A percentile compares a stretch with the other conserved stretches of the same genome.
Evolutionary conservation across 2,329 filamentous ascomycete species (phyloP).

Genomic region (Teratosphaeria destructans): DNA sequence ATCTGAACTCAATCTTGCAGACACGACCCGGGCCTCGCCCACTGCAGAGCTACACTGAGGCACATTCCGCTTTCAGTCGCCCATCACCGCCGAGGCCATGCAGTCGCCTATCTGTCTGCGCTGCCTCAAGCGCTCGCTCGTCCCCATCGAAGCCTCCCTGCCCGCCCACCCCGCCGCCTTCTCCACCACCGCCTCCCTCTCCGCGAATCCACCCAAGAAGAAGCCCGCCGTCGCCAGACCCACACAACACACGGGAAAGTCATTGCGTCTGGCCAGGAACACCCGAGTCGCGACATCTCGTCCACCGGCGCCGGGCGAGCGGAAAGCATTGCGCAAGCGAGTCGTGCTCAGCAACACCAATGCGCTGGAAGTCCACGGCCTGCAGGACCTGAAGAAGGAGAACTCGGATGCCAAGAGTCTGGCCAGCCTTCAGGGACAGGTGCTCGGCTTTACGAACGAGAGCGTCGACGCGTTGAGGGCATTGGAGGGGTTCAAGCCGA

Average conservation of each 20-base stretch:
- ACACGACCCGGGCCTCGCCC: background rate
- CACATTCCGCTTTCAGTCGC: background rate
- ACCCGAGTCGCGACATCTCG: conserved; percentile 15
- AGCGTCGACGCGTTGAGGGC: conserved; percentile 71
- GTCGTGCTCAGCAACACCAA: conserved; percentile 92
- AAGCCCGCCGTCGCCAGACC: conserved; percentile 13
- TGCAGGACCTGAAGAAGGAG: conserved; percentile 45
- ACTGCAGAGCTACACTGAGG: background rate
- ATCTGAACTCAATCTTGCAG: background rate
- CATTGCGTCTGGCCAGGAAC: conserved; percentile 22
- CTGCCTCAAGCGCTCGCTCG: conserved; percentile 16
- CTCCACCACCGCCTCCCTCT: conserved; percentile 21
- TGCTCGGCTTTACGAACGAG: conserved; percentile 58
- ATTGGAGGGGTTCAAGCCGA: conserved; percentile 83
- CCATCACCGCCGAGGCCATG: conserved; percentile 8
- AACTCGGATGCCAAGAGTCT: conserved; percentile 20
- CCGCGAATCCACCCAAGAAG: conserved; percentile 21
- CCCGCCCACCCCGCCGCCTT: conserved; percentile 19
- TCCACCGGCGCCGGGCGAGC: conserved; percentile 54
- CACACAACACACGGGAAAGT: conserved; percentile 12
- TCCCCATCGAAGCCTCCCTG: conserved; percentile 5
- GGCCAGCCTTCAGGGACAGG: conserved; percentile 48
- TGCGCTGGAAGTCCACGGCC: conserved; percentile 63
- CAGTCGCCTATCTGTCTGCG: conserved; percentile 17
- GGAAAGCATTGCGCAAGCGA: conserved; percentile 76